Evolutionary conservation across 768 basidiomycete species (phyloP), one percentile per base, ranked within the genome.

Genomic region (Amanita pallidorosea): DNA sequence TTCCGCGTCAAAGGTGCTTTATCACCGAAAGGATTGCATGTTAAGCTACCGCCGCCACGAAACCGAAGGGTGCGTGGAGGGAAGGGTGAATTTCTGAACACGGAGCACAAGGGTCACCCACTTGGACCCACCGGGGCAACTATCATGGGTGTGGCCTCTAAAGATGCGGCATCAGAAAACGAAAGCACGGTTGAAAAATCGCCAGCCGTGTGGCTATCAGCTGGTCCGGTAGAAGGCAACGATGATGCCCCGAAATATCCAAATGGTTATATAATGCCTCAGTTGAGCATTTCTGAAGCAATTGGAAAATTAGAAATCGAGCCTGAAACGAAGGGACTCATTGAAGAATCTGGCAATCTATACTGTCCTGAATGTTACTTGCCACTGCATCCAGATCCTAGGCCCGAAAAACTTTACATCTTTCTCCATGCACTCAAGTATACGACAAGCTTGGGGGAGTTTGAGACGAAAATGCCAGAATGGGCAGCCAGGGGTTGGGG

Each of bases 311-410:
- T 72, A 5, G 63, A 69, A 22, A 56, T 65, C 3, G 69, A 69
- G 55, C 57, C 64, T 4, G 42, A 33, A 37, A 34, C 35, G 12
- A 33, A 17, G 29, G 38, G 43, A 5, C 50, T 45, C 3, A 57
- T 66, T 25, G 59, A 67, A 36, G 59, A 69, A 46, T 61, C 62
- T 12, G 71, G 76, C 35, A 70, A 72, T 49, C 59, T 75, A 17
- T 96, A 90, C 67, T 99, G 95, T 63, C 72, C 78, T 1, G 88
- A 91, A 61, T 99, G 95, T 63, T 97, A 88, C 65, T 71, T 96
- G 42, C 96, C 96, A 13, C 67, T 97, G 22, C 83, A 93, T 52
- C 90, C 92, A 9, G 96, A 99, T 66, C 96, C 95, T 2, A 81
- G 79, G 60, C 93, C 94, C 2, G 90, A 93, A 63, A 81, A 81